Evolutionary conservation across 371 early-diverging fungal genomes (phyloP), one percentile per base, ranked within the genome.

Genomic region (Mortierella polycephala): DNA sequence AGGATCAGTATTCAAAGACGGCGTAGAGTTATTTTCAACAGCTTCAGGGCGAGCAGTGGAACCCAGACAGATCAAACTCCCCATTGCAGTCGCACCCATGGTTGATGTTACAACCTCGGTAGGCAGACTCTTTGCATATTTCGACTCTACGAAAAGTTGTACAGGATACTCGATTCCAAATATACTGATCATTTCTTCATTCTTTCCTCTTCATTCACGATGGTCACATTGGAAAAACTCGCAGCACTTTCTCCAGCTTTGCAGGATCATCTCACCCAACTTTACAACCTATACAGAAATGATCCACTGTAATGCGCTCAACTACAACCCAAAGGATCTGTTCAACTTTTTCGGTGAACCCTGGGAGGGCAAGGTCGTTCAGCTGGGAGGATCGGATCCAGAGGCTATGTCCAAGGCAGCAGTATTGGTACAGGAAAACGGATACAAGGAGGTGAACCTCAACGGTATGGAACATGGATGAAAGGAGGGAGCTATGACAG

Each of bases 21-120:
- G 20, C 62, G 7, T 13, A 42, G 49, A 23, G 13, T 16, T 42
- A 18, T n/a, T 23, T n/a, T 41, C 55, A 7, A 68, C 68, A 14
- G 79, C 79, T 2, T 77, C 79, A 7, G 79, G 79, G 3, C 57
- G 79, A 1, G 58, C 69, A 37, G 68, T 77, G 7, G 56, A 54
- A 21, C 79, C 79, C 9, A 55, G 79, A 12, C 82, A 86, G 50
- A 57, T 87, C 51, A 20, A 54, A 7, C 64, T 73, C 21, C 85
- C 87, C 7, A 88, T 91, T 37, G 87, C 90, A 63, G 92, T 94
- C 10, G 94, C 94, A 8, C 94, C 94, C 10, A 94, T 94, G 94
- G 84, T 93, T 5, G 92, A 93, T 67, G 91, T 94, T 14, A 90
- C 93, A 12, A 88, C 89, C 8, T 88, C 91, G 13, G 90, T 85